A percentile compares a stretch with the other conserved stretches of the same genome.
Evolutionary conservation across 176 grass and related monocot genomes (phyloP).

Genomic region (Hordeum marinum): DNA sequence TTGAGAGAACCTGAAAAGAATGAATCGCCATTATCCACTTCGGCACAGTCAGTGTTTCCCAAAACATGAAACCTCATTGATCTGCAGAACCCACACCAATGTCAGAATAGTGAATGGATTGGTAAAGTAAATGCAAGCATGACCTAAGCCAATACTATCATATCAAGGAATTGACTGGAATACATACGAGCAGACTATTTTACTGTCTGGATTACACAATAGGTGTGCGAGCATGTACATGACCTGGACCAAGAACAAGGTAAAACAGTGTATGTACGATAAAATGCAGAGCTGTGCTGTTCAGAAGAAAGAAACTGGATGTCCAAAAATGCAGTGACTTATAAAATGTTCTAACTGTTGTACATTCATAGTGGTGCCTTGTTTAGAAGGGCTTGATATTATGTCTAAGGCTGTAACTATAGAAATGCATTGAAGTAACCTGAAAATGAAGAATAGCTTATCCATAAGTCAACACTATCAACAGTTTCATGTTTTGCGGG

Average conservation of each 20-base stretch:
- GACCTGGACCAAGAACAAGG: not conserved
- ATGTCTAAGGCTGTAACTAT: not conserved
- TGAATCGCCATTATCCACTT: constrained; percentile 2
- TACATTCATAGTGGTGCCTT: not conserved
- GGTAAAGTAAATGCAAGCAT: not conserved
- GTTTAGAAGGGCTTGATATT: not conserved
- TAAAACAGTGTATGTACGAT: not conserved
- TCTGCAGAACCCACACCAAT: constrained; percentile 11
- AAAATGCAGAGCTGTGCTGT: not conserved
- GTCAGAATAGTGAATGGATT: constrained; percentile 15
- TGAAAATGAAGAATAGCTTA: not conserved
- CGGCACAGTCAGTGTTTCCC: not conserved
- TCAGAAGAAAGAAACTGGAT: not conserved
- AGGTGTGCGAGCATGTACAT: not conserved
- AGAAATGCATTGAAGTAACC: not conserved
- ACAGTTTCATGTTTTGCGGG: not conserved
- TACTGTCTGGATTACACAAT: not conserved
- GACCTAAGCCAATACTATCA: not conserved
- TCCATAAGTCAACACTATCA: not conserved
- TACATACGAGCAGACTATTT: not conserved
- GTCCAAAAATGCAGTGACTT: not conserved
- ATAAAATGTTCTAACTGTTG: not conserved
- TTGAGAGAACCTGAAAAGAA: not conserved
- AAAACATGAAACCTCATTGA: not conserved
- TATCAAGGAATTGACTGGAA: not conserved